A percentile compares a stretch with the other conserved stretches of the same genome.
Evolutionary conservation across 2,329 filamentous ascomycete species (phyloP).

Genomic region (Botryotinia globosa): DNA sequence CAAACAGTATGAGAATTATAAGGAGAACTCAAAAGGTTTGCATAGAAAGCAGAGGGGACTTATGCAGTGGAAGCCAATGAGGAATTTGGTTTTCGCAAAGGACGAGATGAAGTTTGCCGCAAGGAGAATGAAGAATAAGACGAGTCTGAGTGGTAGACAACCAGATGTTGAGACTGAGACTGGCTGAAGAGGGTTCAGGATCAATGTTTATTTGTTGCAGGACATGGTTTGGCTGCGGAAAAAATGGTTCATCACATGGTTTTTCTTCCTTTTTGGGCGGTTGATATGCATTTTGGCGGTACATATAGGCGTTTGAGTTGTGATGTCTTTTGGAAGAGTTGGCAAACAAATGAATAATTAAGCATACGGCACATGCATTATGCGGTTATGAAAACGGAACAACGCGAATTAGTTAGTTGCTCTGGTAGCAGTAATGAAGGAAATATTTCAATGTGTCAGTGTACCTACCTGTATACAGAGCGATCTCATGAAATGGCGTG

Average conservation of each 20-base stretch:
- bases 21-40: conserved; percentile 67
- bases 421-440: neutral
- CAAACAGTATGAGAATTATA: conserved; percentile 60
- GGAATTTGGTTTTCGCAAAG: conserved; percentile 83
- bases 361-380: neutral
- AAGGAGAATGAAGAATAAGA: conserved; percentile 70
- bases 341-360: neutral
- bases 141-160: conserved; percentile 75
- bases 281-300: neutral
- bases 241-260: neutral
- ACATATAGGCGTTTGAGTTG: neutral
- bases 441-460: neutral
- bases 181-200: neutral
- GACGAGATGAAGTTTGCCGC: conserved; percentile 79
- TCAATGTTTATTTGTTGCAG: neutral
- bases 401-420: neutral
- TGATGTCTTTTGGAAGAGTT: neutral
- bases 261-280: neutral
- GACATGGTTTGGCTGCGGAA: neutral
- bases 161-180: conserved; percentile 44
- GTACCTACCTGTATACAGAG: neutral
- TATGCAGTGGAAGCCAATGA: conserved; percentile 93
- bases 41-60: conserved; percentile 83
- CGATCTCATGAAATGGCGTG: neutral
- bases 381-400: neutral